phyloP scores from a whole-genome alignment of 148 eudicot species.

The Polygonum aviculare region DNA sequence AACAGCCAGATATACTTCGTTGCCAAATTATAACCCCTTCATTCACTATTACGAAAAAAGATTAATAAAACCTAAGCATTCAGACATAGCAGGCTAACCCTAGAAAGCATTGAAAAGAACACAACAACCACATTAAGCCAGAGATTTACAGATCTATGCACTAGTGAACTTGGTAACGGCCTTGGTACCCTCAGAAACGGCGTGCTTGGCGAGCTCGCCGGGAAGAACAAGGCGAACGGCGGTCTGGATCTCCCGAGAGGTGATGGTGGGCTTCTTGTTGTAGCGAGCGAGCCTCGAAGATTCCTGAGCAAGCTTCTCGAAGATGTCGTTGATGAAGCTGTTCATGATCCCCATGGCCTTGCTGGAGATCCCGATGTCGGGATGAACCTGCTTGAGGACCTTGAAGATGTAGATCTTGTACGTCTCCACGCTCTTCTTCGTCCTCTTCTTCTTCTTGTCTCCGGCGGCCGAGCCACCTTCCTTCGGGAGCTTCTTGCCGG shows the following conservation, averaged over 20 bases:
- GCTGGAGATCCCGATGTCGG: constrained; percentile 15
- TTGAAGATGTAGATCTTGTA: constrained; percentile 20
- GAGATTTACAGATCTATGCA: neutral
- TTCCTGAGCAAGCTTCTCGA: constrained; percentile 14
- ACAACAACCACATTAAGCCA: neutral
- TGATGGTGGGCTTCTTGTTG: constrained; percentile 13
- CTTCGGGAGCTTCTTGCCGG: constrained; percentile 37
- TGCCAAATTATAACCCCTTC: neutral
- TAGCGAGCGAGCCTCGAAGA: constrained; percentile 10
- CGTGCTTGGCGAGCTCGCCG: constrained; percentile 15
- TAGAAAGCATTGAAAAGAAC: neutral
- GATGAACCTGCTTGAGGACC: constrained; percentile 15
- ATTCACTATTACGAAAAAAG: neutral
- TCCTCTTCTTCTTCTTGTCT: constrained; percentile 15
- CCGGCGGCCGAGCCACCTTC: constrained; percentile 30
- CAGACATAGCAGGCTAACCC: neutral
- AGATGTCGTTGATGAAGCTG: constrained; percentile 18
- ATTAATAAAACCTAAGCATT: neutral
- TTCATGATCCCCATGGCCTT: constrained; percentile 15
- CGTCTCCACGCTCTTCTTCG: constrained; percentile 14
- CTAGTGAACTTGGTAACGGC: constrained; percentile 15
- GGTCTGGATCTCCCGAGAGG: constrained; percentile 15
- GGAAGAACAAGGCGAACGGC: constrained; percentile 15
- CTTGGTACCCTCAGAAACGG: constrained; percentile 16
- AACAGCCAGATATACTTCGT: too few species aligned